phyloP scores from a whole-genome alignment of 345 rosid genomes.

The Abelmoschus esculentus region DNA sequence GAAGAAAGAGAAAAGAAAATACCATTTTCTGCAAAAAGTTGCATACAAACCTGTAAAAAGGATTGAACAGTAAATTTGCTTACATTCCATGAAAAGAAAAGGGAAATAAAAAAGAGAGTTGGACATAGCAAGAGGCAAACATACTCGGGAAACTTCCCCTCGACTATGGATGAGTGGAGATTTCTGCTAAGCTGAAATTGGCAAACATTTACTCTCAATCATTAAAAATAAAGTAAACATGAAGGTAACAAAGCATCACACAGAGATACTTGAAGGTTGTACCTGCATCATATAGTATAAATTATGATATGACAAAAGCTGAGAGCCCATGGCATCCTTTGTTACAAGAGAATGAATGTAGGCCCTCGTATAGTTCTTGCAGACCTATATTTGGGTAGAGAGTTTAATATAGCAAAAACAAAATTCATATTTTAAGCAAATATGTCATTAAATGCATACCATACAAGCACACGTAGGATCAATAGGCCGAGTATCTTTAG shows the following conservation, averaged over 20 bases:
- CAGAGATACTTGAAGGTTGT: neutral
- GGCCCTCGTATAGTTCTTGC: slow-evolving; percentile 69
- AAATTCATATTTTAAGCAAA: neutral
- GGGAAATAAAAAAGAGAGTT: neutral
- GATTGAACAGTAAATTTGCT: neutral
- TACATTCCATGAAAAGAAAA: neutral
- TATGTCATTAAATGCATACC: slow-evolving; percentile 30
- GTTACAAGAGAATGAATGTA: slow-evolving; percentile 67
- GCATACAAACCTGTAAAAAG: slow-evolving; percentile 50
- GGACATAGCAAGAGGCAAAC: slow-evolving; percentile 19
- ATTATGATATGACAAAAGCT: slow-evolving; percentile 74
- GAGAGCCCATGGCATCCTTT: slow-evolving; percentile 81
- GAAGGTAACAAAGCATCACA: slow-evolving; percentile 4
- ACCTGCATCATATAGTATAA: slow-evolving; percentile 44
- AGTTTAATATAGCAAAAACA: neutral
- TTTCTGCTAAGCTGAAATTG: slow-evolving; percentile 63
- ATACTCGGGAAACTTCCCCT: slow-evolving; percentile 60
- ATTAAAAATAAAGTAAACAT: neutral
- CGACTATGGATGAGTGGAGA: slow-evolving; percentile 49
- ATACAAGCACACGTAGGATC: slow-evolving; percentile 66
- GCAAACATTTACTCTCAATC: slow-evolving; percentile 3
- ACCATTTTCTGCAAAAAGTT: slow-evolving; percentile 71
- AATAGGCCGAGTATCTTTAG: slow-evolving; percentile 52
- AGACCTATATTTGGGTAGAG: slow-evolving; percentile 40
- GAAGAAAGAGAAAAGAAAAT: slow-evolving; percentile 15